phyloP scores from a whole-genome alignment of 345 rosid species.

The Salix purpurea region DNA sequence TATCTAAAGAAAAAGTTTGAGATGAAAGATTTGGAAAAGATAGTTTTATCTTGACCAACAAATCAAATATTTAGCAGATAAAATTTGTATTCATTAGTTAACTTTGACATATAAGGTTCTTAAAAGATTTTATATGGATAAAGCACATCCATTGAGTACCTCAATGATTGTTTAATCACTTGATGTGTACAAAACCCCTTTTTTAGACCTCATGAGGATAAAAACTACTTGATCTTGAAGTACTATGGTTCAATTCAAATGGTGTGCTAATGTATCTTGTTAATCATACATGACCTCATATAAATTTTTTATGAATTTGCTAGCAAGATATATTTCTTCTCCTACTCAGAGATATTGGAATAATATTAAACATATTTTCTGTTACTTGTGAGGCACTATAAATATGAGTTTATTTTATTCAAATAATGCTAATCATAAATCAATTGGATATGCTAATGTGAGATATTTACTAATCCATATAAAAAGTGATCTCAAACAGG shows the following conservation, averaged over 20 bases:
- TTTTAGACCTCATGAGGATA: not conserved
- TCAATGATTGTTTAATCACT: not conserved
- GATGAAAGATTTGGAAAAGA: too few relatives aligned
- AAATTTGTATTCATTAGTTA: not conserved
- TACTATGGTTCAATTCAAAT: not conserved
- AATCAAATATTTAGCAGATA: not conserved
- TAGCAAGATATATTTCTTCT: not conserved
- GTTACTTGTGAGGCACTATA: not conserved
- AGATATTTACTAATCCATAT: not conserved
- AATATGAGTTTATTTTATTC: not conserved
- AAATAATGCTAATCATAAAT: not conserved
- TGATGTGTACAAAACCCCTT: not conserved
- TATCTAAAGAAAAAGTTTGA: too few relatives aligned
- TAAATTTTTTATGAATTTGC: not conserved
- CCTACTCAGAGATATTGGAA: not conserved
- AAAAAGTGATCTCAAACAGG: not conserved
- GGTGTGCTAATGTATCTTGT: constrained; percentile 5
- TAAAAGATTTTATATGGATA: not conserved
- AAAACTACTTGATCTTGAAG: not conserved
- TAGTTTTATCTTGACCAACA: too few relatives aligned
- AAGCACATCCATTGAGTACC: not conserved
- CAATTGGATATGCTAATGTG: not conserved
- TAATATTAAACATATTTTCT: not conserved
- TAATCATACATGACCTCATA: not conserved
- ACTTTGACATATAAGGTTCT: not conserved